Percentiles rank a stretch among this genome's conserved stretches.
These are phyloP conservation scores for Brassica napus DNA, from an alignment of 345 rosid species.

Conservation along the genomic window DNA sequence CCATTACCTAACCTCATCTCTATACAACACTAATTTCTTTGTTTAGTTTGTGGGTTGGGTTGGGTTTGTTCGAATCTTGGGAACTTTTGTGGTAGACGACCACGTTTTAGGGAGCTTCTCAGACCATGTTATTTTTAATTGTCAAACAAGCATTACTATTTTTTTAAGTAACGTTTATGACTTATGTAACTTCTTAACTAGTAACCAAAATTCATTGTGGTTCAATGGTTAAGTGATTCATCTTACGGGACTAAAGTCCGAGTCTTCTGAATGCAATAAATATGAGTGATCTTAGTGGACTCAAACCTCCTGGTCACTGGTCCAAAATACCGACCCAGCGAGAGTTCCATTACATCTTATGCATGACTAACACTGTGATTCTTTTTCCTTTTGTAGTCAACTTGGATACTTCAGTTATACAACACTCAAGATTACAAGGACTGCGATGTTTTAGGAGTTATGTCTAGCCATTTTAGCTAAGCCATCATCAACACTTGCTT, in stretches of 20 bases:
- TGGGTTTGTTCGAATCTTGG: slow-evolving; percentile 33
- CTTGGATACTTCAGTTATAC: neutral
- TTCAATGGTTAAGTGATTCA: neutral
- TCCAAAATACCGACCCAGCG: neutral
- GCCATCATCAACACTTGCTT: neutral
- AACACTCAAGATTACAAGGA: neutral
- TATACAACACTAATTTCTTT: slow-evolving; percentile 30
- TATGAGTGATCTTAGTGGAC: neutral
- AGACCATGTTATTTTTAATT: neutral
- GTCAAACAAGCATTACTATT: neutral
- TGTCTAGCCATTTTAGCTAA: neutral
- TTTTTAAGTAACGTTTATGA: no score
- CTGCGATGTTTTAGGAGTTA: neutral
- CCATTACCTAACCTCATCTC: slow-evolving; percentile 42
- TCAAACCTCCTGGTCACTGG: neutral
- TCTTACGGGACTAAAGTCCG: neutral
- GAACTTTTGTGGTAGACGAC: neutral
- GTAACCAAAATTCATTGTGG: neutral
- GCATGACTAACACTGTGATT: neutral
- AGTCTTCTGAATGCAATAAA: neutral
- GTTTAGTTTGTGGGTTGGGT: slow-evolving; percentile 18
- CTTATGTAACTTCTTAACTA: no score
- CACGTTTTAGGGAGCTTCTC: neutral
- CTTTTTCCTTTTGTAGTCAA: neutral
- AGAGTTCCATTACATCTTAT: neutral